Percentiles rank a stretch among this genome's conserved stretches.
These are phyloP conservation scores for Leishmania major DNA, from an alignment of 208 protist genomes.

Conservation along the genomic window DNA sequence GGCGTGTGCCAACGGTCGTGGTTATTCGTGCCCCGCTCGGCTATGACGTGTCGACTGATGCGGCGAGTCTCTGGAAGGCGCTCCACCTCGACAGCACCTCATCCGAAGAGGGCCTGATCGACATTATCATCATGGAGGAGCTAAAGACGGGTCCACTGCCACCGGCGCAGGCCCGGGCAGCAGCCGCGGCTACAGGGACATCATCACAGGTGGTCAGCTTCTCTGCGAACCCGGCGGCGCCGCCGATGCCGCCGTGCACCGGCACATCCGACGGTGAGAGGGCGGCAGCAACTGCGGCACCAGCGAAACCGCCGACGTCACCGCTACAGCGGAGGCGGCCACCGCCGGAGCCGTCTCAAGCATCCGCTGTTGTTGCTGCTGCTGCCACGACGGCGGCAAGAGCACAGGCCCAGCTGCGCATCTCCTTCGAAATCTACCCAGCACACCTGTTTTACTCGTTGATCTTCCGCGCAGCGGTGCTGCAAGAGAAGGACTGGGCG, in stretches of 20 bases:
- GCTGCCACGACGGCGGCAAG: not conserved
- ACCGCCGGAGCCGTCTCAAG: not conserved
- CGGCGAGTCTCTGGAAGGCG: constrained; percentile 34
- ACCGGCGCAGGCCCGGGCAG: constrained; percentile 2
- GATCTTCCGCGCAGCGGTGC: constrained; percentile 29
- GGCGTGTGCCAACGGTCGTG: constrained; percentile 43
- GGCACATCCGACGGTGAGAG: not conserved
- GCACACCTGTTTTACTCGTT: constrained; percentile 51
- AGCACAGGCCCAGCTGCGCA: constrained; percentile 23
- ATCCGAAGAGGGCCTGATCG: constrained; percentile 58
- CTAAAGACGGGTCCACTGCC: constrained; percentile 41
- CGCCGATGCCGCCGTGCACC: not conserved
- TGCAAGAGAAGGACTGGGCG: constrained; percentile 59
- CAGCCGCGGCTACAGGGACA: not conserved
- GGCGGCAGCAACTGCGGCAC: not conserved
- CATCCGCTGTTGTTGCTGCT: constrained; percentile 1
- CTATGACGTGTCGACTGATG: constrained; percentile 41
- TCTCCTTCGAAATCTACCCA: constrained; percentile 57
- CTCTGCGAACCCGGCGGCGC: not conserved
- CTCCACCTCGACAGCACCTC: constrained; percentile 47
- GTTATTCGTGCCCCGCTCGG: constrained; percentile 35
- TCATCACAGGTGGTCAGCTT: not conserved
- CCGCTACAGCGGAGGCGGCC: not conserved
- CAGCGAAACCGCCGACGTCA: not conserved
- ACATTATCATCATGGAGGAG: constrained; percentile 59